A percentile compares a stretch with the other conserved stretches of the same genome.
Evolutionary conservation across 805 yeast species (phyloP).

Genomic region (Phaffomyces thermotolerans): DNA sequence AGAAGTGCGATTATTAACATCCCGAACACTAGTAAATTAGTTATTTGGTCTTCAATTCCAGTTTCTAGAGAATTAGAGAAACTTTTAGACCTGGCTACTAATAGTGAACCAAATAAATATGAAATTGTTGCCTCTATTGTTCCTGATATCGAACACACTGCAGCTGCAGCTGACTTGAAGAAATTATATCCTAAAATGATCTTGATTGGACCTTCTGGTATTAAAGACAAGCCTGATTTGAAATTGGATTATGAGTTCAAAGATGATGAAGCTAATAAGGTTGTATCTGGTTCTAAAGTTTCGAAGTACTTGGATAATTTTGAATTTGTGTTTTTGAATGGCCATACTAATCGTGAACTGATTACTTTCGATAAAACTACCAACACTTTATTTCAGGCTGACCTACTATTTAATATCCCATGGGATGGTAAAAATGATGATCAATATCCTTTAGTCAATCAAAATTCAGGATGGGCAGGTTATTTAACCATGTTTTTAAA

Average conservation of each 20-base stretch:
- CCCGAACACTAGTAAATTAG: slow-evolving; percentile 32
- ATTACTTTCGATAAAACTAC: slow-evolving; percentile 41
- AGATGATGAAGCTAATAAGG: slow-evolving; percentile 29
- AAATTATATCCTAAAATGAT: slow-evolving; percentile 41
- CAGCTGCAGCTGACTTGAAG: slow-evolving; percentile 52
- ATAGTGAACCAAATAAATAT: slow-evolving; percentile 26
- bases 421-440: slow-evolving; percentile 43
- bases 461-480: slow-evolving; percentile 38
- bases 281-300: slow-evolving; percentile 29
- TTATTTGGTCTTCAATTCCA: slow-evolving; percentile 56
- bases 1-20: slow-evolving; percentile 32
- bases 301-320: slow-evolving; percentile 37
- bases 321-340: slow-evolving; percentile 51
- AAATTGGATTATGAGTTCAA: slow-evolving; percentile 35
- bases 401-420: slow-evolving; percentile 53
- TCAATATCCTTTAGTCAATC: slow-evolving; percentile 33
- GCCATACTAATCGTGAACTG: slow-evolving; percentile 51
- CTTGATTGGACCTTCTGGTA: slow-evolving; percentile 44
- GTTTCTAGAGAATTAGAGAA: slow-evolving; percentile 38
- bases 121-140: slow-evolving; percentile 46
- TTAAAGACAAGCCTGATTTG: slow-evolving; percentile 27
- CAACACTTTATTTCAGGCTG: slow-evolving; percentile 51
- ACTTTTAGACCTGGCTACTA: slow-evolving; percentile 31
- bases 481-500: slow-evolving; percentile 34
- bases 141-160: slow-evolving; percentile 60